These are phyloP conservation scores for Tylopilus cervinicoccineus DNA, from an alignment of 768 basidiomycete species.

Conservation along the genomic window DNA sequence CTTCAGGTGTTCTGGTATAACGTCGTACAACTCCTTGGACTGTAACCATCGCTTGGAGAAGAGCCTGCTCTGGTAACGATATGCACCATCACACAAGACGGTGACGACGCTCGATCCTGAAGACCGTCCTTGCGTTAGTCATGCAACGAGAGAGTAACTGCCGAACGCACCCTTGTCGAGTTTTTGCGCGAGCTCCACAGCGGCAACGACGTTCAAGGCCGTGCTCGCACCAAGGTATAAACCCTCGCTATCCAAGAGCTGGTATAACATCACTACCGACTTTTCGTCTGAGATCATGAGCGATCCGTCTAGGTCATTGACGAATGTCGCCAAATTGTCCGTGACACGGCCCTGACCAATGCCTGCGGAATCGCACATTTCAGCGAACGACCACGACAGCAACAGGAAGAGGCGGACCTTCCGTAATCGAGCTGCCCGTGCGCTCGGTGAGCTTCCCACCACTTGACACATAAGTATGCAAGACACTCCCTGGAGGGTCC, in stretches of 20 bases:
- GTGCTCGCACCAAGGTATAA: constrained; percentile 93
- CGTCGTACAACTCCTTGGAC: constrained; percentile 68
- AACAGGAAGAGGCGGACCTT: constrained; percentile 49
- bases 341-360: constrained; percentile 98
- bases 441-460: constrained; percentile 77
- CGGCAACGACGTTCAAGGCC: constrained; percentile 93
- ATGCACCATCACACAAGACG: constrained; percentile 91
- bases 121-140: background rate
- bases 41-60: constrained; percentile 94
- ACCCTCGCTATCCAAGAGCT: constrained; percentile 88
- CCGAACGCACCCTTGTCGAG: constrained; percentile 67
- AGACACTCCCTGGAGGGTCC: constrained; percentile 93
- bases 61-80: constrained; percentile 92
- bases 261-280: constrained; percentile 90
- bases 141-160: background rate
- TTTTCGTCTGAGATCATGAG: constrained; percentile 85
- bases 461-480: constrained; percentile 77
- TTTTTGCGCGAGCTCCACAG: constrained; percentile 79
- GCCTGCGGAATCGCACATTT: constrained; percentile 42
- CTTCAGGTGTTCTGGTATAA: constrained; percentile 79
- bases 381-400: background rate
- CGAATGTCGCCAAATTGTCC: constrained; percentile 80
- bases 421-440: constrained; percentile 84
- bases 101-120: constrained; percentile 83
- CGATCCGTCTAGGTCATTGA: constrained; percentile 76